Percentiles rank a stretch among this genome's conserved stretches.
phyloP scores from a whole-genome alignment of 2,329 filamentous ascomycete genomes.

The Lithohypha guttulata region DNA sequence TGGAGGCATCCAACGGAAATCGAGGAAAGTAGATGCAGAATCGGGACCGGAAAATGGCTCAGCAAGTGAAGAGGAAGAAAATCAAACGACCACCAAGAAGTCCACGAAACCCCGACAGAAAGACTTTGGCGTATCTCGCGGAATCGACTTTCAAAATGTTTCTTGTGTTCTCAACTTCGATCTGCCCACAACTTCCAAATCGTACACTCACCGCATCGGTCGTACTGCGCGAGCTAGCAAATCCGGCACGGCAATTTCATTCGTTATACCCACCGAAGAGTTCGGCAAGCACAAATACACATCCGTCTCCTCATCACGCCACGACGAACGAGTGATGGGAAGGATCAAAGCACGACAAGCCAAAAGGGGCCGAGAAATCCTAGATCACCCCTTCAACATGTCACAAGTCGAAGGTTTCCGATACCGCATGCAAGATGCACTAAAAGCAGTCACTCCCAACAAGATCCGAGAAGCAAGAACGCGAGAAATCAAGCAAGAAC shows the following conservation, averaged over 20 bases:
- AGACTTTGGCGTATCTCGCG: conserved; percentile 90
- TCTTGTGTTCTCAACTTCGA: conserved; percentile 95
- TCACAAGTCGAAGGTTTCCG: conserved; percentile 85
- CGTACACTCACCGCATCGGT: conserved; percentile 94
- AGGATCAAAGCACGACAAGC: conserved; percentile 70
- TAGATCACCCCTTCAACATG: conserved; percentile 92
- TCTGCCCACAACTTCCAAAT: conserved; percentile 74
- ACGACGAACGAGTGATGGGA: conserved; percentile 74
- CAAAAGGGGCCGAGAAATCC: conserved; percentile 68
- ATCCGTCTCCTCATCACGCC: conserved; percentile 58
- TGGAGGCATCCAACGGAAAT: conserved; percentile 36
- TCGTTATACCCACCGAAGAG: conserved; percentile 70
- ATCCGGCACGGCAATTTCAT: conserved; percentile 89
- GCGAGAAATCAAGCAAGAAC: conserved; percentile 75
- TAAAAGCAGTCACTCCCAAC: conserved; percentile 79
- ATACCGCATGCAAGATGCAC: conserved; percentile 86
- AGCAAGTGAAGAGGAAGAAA: conserved; percentile 50
- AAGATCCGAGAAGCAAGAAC: conserved; percentile 83
- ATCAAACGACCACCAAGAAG: conserved; percentile 33
- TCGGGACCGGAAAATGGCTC: conserved; percentile 22
- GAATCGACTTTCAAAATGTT: conserved; percentile 95
- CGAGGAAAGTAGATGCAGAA: conserved; percentile 24
- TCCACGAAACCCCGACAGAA: conserved; percentile 46
- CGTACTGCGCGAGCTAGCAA: conserved; percentile 85
- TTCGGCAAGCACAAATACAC: conserved; percentile 89